Base-by-base conservation (phyloP, 2,329 filamentous ascomycete species). In the Fusarium multiceps region DNA sequence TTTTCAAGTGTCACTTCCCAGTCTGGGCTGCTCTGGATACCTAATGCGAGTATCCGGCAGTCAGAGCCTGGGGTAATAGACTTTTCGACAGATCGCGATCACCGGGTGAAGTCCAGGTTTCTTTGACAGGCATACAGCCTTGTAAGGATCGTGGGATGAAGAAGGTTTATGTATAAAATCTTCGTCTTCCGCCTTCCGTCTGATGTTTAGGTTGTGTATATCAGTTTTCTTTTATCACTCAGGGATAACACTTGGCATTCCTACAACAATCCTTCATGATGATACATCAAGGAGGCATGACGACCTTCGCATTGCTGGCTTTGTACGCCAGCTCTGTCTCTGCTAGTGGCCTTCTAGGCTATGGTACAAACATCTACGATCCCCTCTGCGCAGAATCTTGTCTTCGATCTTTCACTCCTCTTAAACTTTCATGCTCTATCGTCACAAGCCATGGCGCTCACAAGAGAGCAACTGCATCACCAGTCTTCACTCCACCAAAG, bases 371-470 rank as follows among this genome's bases (percentile, higher is more conserved):
- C n/a, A 21, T 47, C 7, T 28, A 55, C 7, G 60, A 63, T 11
- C 60, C 60, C 18, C 23, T 63, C 11, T 63, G 60, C 1, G 60
- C 60, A 5, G 58, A 63, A n/a, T 51, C 60, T 12, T 63, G 60
- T 63, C 42, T 63, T 20, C 42, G 34, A 9, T 63, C 58, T 4
- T 56, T 63, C 4, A 14, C 41, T 13, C 18, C 42, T 4, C 13
- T 63, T 0, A 43, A 42, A 21, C 34, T 63, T 1, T 8, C 60
- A 0, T 63, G 60, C 10, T 63, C 60, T 4, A 63, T 51, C 41
- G n/a, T 53, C 9, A 4, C 41, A 3, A 37, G 13, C 4, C 34
- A 41, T 6, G 49, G 32, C 10, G 14, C 27, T 7, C 49, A 53
- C 2, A 53, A 53, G 34, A 41, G 60, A 43, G 54, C 41, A 23